A percentile compares a stretch with the other conserved stretches of the same genome.
Evolutionary conservation across 257 asterid genomes (phyloP).

Genomic region (Capsicum chinense): DNA sequence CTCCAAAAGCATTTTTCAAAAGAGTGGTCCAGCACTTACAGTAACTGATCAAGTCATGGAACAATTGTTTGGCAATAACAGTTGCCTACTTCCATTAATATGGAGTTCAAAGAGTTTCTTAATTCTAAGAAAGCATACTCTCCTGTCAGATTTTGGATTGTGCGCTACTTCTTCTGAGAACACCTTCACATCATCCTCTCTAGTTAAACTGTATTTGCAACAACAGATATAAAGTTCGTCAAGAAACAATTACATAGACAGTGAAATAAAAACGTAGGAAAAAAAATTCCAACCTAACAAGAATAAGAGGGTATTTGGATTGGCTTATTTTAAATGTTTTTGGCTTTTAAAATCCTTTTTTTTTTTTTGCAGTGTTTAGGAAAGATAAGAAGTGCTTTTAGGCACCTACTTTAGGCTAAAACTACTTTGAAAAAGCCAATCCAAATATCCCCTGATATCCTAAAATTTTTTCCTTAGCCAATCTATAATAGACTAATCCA

Average conservation of each 20-base stretch:
- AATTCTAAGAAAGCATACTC: background rate
- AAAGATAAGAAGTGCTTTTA: too few relatives aligned
- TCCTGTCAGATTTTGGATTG: background rate
- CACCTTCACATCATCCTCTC: conserved; percentile 2
- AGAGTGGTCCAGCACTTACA: background rate
- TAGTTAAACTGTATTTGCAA: background rate
- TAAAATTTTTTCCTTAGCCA: background rate
- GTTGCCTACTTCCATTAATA: background rate
- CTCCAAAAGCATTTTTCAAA: background rate
- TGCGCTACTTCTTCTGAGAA: background rate
- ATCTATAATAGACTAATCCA: background rate
- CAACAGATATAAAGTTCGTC: background rate
- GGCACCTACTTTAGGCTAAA: too few relatives aligned
- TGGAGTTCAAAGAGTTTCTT: background rate
- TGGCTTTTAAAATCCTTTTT: too few relatives aligned
- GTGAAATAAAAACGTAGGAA: background rate
- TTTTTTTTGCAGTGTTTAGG: too few relatives aligned
- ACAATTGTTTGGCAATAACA: background rate
- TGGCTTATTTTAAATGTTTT: too few relatives aligned
- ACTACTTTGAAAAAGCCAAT: too few relatives aligned
- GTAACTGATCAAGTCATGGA: background rate
- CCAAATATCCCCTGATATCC: background rate
- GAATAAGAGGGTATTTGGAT: too few relatives aligned
- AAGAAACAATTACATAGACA: background rate
- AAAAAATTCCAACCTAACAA: background rate